These are phyloP conservation scores for Gastrolobium bilobum DNA, from an alignment of 306 rosid species.

Conservation along the genomic window DNA sequence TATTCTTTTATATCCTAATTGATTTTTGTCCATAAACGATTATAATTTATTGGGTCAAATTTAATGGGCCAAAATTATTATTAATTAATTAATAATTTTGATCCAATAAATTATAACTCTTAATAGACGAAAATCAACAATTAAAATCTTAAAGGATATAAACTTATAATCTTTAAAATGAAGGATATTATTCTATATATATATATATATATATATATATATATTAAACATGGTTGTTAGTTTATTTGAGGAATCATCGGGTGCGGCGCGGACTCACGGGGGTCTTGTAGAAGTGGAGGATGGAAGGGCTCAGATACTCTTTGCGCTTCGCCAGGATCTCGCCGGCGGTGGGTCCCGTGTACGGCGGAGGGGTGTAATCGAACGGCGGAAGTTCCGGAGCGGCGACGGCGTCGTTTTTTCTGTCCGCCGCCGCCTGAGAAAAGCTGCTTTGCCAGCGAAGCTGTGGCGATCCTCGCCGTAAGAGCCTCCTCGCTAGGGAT, in stretches of 20 bases:
- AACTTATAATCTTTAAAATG: too few relatives aligned
- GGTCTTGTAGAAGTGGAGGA: constrained; percentile 62
- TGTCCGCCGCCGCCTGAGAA: constrained; percentile 53
- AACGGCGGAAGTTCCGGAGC: constrained; percentile 66
- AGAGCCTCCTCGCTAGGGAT: constrained; percentile 35
- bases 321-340: constrained; percentile 84
- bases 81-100: too few relatives aligned
- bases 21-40: too few relatives aligned
- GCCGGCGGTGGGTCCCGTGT: constrained; percentile 68
- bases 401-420: constrained; percentile 35
- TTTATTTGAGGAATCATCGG: not conserved
- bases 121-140: too few relatives aligned
- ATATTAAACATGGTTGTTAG: not conserved
- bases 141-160: too few relatives aligned
- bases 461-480: constrained; percentile 30
- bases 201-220: too few relatives aligned
- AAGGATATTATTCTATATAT: too few relatives aligned
- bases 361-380: constrained; percentile 80
- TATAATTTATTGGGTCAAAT: too few relatives aligned
- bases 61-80: too few relatives aligned
- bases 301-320: constrained; percentile 75
- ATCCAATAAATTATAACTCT: too few relatives aligned
- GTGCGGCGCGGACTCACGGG: constrained; percentile 64
- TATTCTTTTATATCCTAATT: too few relatives aligned
- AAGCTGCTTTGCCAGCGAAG: constrained; percentile 49